Evolutionary conservation across 805 yeast genomes (phyloP).

Genomic region (Ogataea trehaloabstinens): DNA sequence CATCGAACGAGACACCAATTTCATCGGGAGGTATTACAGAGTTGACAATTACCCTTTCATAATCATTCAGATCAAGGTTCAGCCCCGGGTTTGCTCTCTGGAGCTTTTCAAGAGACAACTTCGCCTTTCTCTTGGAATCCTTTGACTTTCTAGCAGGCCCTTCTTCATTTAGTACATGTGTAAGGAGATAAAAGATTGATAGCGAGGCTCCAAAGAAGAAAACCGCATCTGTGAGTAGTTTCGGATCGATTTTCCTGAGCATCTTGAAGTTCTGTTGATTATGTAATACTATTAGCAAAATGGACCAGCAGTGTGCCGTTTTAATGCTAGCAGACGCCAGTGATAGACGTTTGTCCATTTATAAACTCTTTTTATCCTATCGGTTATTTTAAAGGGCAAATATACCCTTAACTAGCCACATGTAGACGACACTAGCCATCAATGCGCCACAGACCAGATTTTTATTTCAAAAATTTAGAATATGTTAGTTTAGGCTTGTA

Average conservation of each 20-base stretch:
- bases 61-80: slow-evolving; percentile 56
- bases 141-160: slow-evolving; percentile 43
- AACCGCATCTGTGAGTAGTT: slow-evolving; percentile 29
- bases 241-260: slow-evolving; percentile 29
- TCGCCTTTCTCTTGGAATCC: slow-evolving; percentile 61
- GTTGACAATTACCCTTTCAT: slow-evolving; percentile 75
- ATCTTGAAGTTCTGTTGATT: no score
- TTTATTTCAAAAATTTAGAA: no score
- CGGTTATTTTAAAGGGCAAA: no score
- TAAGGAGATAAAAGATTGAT: slow-evolving; percentile 49
- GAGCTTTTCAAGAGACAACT: slow-evolving; percentile 55
- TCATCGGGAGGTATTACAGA: slow-evolving; percentile 84
- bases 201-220: slow-evolving; percentile 47
- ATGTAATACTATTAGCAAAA: not conserved
- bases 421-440: no score
- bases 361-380: no score
- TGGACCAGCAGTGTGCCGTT: not conserved
- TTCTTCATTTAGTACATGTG: slow-evolving; percentile 28
- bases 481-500: no score
- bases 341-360: no score
- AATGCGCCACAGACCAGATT: no score
- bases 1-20: slow-evolving; percentile 70
- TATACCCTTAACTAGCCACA: no score
- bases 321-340: no score
- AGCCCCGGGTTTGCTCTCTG: slow-evolving; percentile 58